phyloP scores from a whole-genome alignment of 331 rosid species.

The Erythrophleum ivorense region DNA sequence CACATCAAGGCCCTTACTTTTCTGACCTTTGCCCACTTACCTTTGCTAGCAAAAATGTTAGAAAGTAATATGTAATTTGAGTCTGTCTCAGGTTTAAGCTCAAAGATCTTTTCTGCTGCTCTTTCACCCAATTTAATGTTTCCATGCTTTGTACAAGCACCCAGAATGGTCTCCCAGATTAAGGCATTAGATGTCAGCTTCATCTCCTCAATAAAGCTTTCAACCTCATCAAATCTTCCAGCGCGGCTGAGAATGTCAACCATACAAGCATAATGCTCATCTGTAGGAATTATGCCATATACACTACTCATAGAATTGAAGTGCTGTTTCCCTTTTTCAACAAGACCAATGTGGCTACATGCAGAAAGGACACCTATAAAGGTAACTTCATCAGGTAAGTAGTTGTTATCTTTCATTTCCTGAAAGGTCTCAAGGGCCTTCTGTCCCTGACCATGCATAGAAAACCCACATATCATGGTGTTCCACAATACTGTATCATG shows the following conservation, averaged over 20 bases:
- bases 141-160: constrained; percentile 62
- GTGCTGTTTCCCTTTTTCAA: constrained; percentile 58
- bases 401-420: constrained; percentile 57
- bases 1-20: constrained; percentile 62
- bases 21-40: constrained; percentile 65
- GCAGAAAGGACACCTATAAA: constrained; percentile 71
- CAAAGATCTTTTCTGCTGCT: constrained; percentile 64
- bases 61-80: constrained; percentile 69
- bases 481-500: constrained; percentile 66
- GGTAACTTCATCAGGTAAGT: constrained; percentile 60
- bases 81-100: constrained; percentile 63
- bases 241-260: constrained; percentile 70
- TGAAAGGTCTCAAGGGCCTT: constrained; percentile 61
- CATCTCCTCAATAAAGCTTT: constrained; percentile 59
- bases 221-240: constrained; percentile 66
- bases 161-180: constrained; percentile 68
- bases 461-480: constrained; percentile 63
- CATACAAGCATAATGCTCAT: constrained; percentile 70
- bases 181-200: constrained; percentile 54
- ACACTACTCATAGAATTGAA: constrained; percentile 51
- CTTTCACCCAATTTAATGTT: constrained; percentile 61
- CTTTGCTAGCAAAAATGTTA: constrained; percentile 64
- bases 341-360: constrained; percentile 67
- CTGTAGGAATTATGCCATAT: constrained; percentile 55
- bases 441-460: constrained; percentile 54